Base-by-base conservation (phyloP, 306 rosid genomes). In the Coriaria nepalensis region DNA sequence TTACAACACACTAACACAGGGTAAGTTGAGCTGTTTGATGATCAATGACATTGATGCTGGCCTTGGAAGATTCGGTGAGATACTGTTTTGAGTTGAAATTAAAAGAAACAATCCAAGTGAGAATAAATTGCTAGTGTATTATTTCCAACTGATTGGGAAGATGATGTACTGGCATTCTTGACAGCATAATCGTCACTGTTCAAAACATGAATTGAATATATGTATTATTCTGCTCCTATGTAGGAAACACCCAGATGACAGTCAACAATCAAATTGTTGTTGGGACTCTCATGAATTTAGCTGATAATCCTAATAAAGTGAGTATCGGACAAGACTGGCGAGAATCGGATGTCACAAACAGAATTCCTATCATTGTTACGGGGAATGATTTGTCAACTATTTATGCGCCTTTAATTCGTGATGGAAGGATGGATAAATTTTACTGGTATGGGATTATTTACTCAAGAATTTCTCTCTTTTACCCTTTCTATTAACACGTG, bases 391-490 rank as follows among this genome's bases (percentile, higher is more conserved):
- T 84, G 51, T 84, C 97, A 60, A 88, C 88, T 38, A 77, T 88
- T 33, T 88, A 88, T 74, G 97, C 97, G 50, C 97, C 97, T 45
- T 60, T 88, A 68, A 78, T 88, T 59, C 97, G 97, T 3, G 97
- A 84, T 68, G 97, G 97, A 73, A 84, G 97, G 71, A 88, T 88
- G 97, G 95, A 88, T 13, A 88, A 88, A 66, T 88, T 88, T 62
- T 88, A 88, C 73, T 88, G 97, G 96, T 83, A 73, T 49, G 64
- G 47, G 48, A 44, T 60, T 40, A 13, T 49, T 57, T 52, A 46
- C 37, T 33, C 20, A 48, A 52, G 36, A 13, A 34, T 53, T 59
- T n/a, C n/a, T n/a, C n/a, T n/a, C n/a, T n/a, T n/a, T n/a, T n/a
- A n/a, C n/a, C n/a, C n/a, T n/a, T n/a, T n/a, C n/a, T n/a, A n/a